Base-by-base conservation (phyloP, 2,329 filamentous ascomycete genomes). In the Ramularia endophylla region DNA sequence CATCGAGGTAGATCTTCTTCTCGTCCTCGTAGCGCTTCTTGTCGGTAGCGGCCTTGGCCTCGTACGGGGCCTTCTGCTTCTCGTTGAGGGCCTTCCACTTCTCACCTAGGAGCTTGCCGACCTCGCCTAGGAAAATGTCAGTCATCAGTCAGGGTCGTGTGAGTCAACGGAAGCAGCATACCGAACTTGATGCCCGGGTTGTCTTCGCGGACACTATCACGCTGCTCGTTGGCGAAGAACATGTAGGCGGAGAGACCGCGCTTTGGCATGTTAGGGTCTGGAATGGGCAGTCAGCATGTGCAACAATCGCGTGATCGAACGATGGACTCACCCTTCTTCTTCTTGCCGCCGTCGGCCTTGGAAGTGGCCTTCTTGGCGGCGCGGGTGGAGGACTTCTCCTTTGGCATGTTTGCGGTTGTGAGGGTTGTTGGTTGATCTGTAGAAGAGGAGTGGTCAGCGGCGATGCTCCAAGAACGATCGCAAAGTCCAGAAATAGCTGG, bases 151-250 rank as follows among this genome's bases (percentile, higher is more conserved):
- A 34, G 32, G 8, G n/a, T 17, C 27, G 5, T n/a, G 18, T 2
- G 15, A 19, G 27, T 29, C 30, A 40, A 27, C 8, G 18, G 28
- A 32, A 27, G 13, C 36, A 42, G 65, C 77, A 57, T 77, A 83
- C 87, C 92, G 71, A 98, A 98, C 58, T 85, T 84, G 73, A 97
- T 95, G 60, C 89, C 90, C 28, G 90, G 90, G 78, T 97, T 97
- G 71, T 97, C 90, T 67, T 95, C 88, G 60, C 92, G 87, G 58
- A 98, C 92, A 69, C 92, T 94, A 66, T 97, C 90, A 59, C 92
- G 89, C 74, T 95, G 87, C 73, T 97, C 92, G 65, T 97, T 97
- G 80, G 92, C 92, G 68, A 97, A 98, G 84, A 97, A 97, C 92
- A 98, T 98, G 81, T 98, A 98, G 52, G 92, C 92, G 40, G 92